Evolutionary conservation across 2,329 filamentous ascomycete species (phyloP).

Genomic region (Colletotrichum echinochloae): DNA sequence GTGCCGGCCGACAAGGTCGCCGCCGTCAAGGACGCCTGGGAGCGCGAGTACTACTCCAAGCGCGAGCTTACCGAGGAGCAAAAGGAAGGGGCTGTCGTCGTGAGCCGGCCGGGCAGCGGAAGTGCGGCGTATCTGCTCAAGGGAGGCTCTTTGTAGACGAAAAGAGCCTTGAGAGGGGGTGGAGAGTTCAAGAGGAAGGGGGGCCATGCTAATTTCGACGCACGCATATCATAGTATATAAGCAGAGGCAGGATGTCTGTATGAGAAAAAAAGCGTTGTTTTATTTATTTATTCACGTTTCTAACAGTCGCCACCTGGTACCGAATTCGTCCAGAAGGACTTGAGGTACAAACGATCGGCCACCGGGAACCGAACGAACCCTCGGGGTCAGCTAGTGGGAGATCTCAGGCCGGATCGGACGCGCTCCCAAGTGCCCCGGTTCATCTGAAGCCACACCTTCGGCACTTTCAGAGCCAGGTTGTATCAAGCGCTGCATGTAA

Average conservation of each 20-base stretch:
- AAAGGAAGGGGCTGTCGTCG: conserved; percentile 82
- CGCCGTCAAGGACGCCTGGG: conserved; percentile 80
- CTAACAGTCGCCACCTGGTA: neutral
- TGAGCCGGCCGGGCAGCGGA: conserved; percentile 87
- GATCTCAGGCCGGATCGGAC: neutral
- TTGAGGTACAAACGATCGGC: neutral
- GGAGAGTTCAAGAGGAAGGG: neutral
- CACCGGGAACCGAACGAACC: neutral
- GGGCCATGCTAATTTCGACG: neutral
- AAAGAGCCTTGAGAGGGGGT: neutral
- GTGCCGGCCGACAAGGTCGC: conserved; percentile 86
- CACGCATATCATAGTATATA: neutral
- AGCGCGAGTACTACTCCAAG: conserved; percentile 84
- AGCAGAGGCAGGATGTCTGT: neutral
- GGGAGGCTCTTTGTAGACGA: conserved; percentile 41
- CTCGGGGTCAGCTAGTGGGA: neutral
- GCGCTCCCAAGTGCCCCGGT: neutral
- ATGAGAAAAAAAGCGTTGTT: conserved; percentile 10
- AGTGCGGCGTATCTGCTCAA: conserved; percentile 65
- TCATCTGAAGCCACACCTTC: neutral
- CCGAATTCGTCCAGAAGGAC: neutral
- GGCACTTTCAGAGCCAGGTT: too few species aligned
- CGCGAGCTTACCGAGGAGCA: conserved; percentile 75
- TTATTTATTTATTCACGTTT: too few species aligned
- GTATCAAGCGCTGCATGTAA: neutral